These are phyloP conservation scores for Durotheca rogersii DNA, from an alignment of 495 filamentous ascomycete species.

Conservation along the genomic window DNA sequence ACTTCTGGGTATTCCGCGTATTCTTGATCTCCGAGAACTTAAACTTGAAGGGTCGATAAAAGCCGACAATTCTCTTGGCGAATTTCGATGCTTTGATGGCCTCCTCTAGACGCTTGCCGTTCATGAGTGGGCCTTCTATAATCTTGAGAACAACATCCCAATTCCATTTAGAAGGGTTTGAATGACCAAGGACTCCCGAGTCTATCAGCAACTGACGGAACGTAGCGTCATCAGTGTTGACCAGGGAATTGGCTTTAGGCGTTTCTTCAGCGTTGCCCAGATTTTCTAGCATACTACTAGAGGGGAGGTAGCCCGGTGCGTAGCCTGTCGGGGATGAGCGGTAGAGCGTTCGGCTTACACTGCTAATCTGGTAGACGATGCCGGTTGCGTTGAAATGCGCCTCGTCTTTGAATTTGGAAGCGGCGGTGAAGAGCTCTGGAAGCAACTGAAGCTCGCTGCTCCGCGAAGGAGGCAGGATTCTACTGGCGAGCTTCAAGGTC, in stretches of 20 bases:
- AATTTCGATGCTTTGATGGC: constrained; percentile 94
- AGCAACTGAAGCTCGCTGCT: constrained; percentile 81
- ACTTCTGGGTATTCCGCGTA: constrained; percentile 89
- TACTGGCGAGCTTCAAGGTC: constrained; percentile 82
- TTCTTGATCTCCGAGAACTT: constrained; percentile 84
- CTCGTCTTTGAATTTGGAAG: constrained; percentile 66
- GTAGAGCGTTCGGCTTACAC: constrained; percentile 90
- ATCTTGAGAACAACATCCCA: constrained; percentile 90
- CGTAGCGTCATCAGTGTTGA: constrained; percentile 80
- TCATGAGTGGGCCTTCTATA: constrained; percentile 91
- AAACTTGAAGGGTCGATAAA: constrained; percentile 96
- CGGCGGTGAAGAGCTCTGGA: constrained; percentile 75
- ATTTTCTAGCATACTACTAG: constrained; percentile 43
- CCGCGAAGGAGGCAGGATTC: constrained; percentile 74
- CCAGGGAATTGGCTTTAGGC: constrained; percentile 67
- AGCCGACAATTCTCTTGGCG: constrained; percentile 88
- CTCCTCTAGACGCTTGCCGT: constrained; percentile 88
- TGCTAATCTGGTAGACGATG: constrained; percentile 95
- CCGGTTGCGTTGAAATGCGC: constrained; percentile 77
- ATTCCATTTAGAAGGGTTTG: constrained; percentile 92
- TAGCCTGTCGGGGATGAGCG: constrained; percentile 60
- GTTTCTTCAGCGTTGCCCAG: constrained; percentile 56
- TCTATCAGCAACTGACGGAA: constrained; percentile 87
- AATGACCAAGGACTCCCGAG: constrained; percentile 78
- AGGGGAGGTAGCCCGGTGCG: constrained; percentile 38